A percentile compares a stretch with the other conserved stretches of the same genome.
Evolutionary conservation across 129 eudicot species (phyloP).

Genomic region (Sambucus nigra): DNA sequence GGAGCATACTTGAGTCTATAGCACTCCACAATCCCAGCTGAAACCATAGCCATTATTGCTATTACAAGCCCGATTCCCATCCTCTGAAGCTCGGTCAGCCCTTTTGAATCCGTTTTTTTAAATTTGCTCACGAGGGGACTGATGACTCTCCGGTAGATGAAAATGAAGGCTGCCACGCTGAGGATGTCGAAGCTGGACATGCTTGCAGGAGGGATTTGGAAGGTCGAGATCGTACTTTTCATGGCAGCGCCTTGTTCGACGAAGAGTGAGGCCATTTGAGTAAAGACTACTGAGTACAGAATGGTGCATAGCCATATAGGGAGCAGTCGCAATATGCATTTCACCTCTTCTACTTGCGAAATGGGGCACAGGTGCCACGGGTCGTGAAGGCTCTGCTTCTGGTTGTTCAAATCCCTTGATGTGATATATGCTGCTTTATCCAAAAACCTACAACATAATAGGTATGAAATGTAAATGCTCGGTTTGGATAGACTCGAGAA

Average conservation of each 20-base stretch:
- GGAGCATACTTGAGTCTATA: conserved; percentile 59
- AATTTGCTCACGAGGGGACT: conserved; percentile 46
- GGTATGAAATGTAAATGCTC: too few relatives aligned
- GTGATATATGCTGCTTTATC: conserved; percentile 78
- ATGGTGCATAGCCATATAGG: conserved; percentile 98
- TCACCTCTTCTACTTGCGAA: conserved; percentile 92
- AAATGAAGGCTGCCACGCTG: conserved; percentile 74
- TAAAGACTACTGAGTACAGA: conserved; percentile 76
- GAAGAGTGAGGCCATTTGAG: conserved; percentile 94
- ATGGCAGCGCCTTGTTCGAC: conserved; percentile 96
- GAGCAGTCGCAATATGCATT: conserved; percentile 71
- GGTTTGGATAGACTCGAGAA: too few relatives aligned
- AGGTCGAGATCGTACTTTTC: conserved; percentile 53
- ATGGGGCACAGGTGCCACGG: conserved; percentile 77
- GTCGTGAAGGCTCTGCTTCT: conserved; percentile 27
- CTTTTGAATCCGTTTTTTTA: conserved; percentile 40
- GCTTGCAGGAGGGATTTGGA: conserved; percentile 86
- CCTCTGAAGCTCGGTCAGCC: conserved; percentile 86
- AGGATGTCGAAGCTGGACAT: conserved; percentile 92
- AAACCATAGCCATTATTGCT: conserved; percentile 73
- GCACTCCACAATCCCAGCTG: conserved; percentile 80
- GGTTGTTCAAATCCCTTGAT: conserved; percentile 42
- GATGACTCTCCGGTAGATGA: conserved; percentile 60
- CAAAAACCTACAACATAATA: conserved; percentile 44
- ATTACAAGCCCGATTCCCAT: conserved; percentile 92